Evolutionary conservation across 306 rosid genomes (phyloP), one percentile per base, ranked within the genome.

Genomic region (Betula pendula): DNA sequence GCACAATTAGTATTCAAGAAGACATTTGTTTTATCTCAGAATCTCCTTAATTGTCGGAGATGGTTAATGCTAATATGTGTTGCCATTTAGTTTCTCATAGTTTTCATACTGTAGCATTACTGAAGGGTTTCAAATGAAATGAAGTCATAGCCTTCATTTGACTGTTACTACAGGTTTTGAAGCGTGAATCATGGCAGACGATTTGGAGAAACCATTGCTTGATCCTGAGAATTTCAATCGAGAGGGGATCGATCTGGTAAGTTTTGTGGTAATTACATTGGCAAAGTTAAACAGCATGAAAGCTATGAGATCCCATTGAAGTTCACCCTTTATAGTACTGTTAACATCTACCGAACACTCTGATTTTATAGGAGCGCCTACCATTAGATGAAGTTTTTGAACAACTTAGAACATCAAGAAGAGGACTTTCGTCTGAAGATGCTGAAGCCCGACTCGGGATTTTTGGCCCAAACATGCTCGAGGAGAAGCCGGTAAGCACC

Each of bases 321-420:
- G 15, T 83, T 84, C 67, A 59, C 5, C 53, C 56, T 53, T 35
- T 9, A n/a, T 65, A 35, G 3, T 35, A 77, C 25, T 71, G 35
- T 71, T 79, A 68, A 79, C 62, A 77, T 52, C 55, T 12, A 6
- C 50, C 12, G 43, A 38, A 44, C 42, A 20, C 38, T 63, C 49
- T 71, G 33, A 13, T 80, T 65, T 14, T n/a, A 48, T 84, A 90
- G 97, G 97, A 88, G 80, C 92, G 84, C 71, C 74, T 92, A 73
- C 97, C 97, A 8, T 71, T 92, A 35, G 96, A 81, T 71, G 91
- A 92, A 82, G 97, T 92, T 15, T 92, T 92, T 68, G 90, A 90
- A 65, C 92, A 81, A 79, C 83, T 92, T 53, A 86, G 85, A 81
- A 92, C 97, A 67, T 87, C 97, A 3, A 74, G 71, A 2, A 24